These are phyloP conservation scores for Delonix regia DNA, from an alignment of 306 rosid genomes.

Conservation along the genomic window DNA sequence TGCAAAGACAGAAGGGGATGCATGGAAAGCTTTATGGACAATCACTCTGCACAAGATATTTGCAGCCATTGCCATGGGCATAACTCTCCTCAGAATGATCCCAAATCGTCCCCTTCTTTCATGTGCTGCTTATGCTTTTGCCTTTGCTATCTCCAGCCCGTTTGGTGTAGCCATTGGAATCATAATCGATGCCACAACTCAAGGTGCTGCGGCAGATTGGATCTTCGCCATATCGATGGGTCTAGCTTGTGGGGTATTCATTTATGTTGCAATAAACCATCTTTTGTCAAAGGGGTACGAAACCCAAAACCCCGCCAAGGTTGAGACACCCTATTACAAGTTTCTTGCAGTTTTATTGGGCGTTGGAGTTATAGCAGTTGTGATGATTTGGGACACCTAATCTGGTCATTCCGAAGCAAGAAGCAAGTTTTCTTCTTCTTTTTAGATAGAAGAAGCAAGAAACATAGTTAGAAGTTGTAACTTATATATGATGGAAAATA, in stretches of 20 bases:
- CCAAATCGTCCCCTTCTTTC: conserved; percentile 66
- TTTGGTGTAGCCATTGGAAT: conserved; percentile 78
- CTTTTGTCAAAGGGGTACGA: conserved; percentile 64
- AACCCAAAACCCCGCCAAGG: conserved; percentile 43
- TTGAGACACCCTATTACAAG: conserved; percentile 52
- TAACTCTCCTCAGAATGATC: conserved; percentile 80
- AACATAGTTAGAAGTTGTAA: conserved; percentile 45
- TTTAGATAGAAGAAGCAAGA: not conserved
- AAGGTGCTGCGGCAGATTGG: conserved; percentile 76
- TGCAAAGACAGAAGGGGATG: conserved; percentile 62
- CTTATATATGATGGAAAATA: conserved; percentile 76
- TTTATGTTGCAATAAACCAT: conserved; percentile 79
- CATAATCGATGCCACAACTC: conserved; percentile 69
- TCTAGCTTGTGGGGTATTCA: conserved; percentile 83
- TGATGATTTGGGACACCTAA: conserved; percentile 87
- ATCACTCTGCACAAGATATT: conserved; percentile 78
- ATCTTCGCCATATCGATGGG: conserved; percentile 79
- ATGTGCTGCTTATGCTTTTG: conserved; percentile 62
- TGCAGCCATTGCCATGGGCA: conserved; percentile 91
- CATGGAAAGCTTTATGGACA: conserved; percentile 92
- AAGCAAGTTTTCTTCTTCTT: not conserved
- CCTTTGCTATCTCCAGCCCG: conserved; percentile 80
- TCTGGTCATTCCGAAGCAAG: conserved; percentile 36
- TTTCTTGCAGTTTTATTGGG: conserved; percentile 70
- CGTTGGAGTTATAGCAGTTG: conserved; percentile 72